A percentile compares a stretch with the other conserved stretches of the same genome.
These are phyloP conservation scores for Alternaria sp. DNA, from an alignment of 2,329 filamentous ascomycete genomes.

Conservation along the genomic window DNA sequence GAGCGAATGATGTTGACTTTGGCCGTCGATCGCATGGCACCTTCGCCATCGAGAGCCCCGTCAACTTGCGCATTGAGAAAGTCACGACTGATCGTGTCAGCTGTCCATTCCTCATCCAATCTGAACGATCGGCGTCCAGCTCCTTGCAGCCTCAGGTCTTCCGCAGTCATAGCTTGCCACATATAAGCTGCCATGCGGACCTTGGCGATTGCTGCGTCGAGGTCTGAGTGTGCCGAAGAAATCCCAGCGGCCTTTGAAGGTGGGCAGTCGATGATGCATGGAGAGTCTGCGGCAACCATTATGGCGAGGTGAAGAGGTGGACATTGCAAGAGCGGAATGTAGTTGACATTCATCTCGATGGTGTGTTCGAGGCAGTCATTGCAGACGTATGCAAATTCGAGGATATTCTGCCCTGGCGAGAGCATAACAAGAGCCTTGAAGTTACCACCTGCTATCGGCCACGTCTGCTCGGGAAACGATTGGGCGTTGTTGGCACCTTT, in stretches of 20 bases:
- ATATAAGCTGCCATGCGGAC: slow-evolving; percentile 48
- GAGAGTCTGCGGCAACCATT: slow-evolving; percentile 46
- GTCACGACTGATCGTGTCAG: slow-evolving; percentile 35
- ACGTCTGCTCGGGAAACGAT: slow-evolving; percentile 39
- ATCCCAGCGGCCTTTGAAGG: slow-evolving; percentile 35
- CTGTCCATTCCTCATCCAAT: slow-evolving; percentile 44
- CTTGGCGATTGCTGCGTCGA: slow-evolving; percentile 45
- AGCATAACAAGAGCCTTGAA: slow-evolving; percentile 48
- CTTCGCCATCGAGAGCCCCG: slow-evolving; percentile 20
- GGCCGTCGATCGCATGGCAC: slow-evolving; percentile 37
- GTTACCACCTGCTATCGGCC: slow-evolving; percentile 45
- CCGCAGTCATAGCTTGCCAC: slow-evolving; percentile 49
- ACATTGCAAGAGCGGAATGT: slow-evolving; percentile 42
- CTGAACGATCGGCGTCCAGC: slow-evolving; percentile 41
- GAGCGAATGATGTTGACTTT: slow-evolving; percentile 40
- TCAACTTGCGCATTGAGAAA: slow-evolving; percentile 28
- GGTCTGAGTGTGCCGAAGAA: slow-evolving; percentile 36
- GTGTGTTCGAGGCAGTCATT: slow-evolving; percentile 24
- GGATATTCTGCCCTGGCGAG: slow-evolving; percentile 34
- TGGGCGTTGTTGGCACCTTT: slow-evolving; percentile 28
- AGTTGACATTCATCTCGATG: slow-evolving; percentile 29
- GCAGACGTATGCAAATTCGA: slow-evolving; percentile 33
- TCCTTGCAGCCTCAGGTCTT: slow-evolving; percentile 39
- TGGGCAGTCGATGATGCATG: slow-evolving; percentile 44
- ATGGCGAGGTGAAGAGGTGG: slow-evolving; percentile 47